These are phyloP conservation scores for Rhodamnia argentea DNA, from an alignment of 345 rosid species.

Conservation along the genomic window DNA sequence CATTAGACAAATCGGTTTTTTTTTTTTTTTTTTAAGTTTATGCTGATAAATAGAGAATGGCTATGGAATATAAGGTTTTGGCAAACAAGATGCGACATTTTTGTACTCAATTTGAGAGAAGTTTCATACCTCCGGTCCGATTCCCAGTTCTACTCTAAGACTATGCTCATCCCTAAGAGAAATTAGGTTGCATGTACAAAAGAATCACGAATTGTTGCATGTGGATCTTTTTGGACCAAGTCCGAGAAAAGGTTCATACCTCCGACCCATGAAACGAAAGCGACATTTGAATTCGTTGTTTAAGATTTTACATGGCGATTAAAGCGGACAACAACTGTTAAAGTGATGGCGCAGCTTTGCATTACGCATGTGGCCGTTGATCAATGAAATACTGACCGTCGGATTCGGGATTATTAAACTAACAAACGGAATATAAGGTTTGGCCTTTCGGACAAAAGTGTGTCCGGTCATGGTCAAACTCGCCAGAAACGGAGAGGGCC, in stretches of 20 bases:
- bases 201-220: not conserved
- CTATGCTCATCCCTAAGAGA: too few relatives aligned
- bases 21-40: not conserved
- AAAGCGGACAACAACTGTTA: not conserved
- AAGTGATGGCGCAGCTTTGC: not conserved
- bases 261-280: not conserved
- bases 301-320: not conserved
- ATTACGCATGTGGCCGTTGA: not conserved
- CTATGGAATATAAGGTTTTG: too few relatives aligned
- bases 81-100: too few relatives aligned
- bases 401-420: not conserved
- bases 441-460: not conserved
- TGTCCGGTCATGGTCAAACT: too few relatives aligned
- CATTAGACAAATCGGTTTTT: too few relatives aligned
- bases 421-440: not conserved
- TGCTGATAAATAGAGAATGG: too few relatives aligned
- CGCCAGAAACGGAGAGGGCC: too few relatives aligned
- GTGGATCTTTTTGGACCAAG: not conserved
- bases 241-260: not conserved
- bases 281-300: not conserved
- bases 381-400: not conserved
- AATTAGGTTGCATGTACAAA: not conserved
- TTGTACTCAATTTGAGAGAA: too few relatives aligned
- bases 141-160: rapidly evolving
- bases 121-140: rapidly evolving